Conservation (phyloP, 73 alveolate species). For the Breviolum minutum region DNA sequence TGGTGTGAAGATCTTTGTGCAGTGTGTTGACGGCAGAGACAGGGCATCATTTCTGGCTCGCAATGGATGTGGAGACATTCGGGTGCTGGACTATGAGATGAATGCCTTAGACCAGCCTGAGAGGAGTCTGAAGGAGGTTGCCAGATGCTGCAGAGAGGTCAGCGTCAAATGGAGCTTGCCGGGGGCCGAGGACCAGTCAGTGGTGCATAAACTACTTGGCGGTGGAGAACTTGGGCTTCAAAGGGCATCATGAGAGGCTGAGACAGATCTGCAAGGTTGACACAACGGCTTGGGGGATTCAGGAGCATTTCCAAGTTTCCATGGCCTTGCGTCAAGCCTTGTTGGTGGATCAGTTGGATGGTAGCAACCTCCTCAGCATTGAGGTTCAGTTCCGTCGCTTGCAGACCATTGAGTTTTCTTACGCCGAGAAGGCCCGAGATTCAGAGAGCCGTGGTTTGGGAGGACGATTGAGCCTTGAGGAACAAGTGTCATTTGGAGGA, state of each 20-base stretch:
- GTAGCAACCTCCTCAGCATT: background rate
- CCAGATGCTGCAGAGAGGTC: background rate
- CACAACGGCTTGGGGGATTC: background rate
- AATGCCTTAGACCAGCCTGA: background rate
- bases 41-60: background rate
- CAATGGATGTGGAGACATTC: background rate
- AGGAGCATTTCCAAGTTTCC: background rate
- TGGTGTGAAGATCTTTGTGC: background rate
- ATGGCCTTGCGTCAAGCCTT: background rate
- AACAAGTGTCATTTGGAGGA: background rate
- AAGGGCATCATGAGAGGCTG: conserved; percentile 33
- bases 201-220: conserved; percentile 4
- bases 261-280: background rate
- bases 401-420: background rate
- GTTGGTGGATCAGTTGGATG: conserved; percentile 1
- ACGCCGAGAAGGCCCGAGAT: background rate
- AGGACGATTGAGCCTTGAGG: background rate
- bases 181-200: background rate
- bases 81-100: background rate
- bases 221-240: background rate
- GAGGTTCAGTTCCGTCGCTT: background rate
- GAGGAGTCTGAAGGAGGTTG: background rate
- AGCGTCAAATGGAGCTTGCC: background rate
- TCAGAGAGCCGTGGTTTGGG: background rate
- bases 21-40: background rate